Conservation (phyloP, 1,284 basidiomycete genomes). For the Moniliophthora roreri region DNA sequence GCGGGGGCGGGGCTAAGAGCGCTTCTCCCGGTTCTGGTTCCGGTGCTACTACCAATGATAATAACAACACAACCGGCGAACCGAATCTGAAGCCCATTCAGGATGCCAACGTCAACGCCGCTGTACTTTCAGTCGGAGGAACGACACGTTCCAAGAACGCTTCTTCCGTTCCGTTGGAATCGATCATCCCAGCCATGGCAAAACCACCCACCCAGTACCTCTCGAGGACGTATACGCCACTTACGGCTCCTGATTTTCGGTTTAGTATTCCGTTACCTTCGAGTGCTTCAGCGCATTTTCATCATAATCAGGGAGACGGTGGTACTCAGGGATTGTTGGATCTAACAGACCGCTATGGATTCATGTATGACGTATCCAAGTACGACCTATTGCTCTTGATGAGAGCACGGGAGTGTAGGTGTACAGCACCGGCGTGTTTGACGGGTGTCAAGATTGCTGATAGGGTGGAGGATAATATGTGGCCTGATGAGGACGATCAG, state of each 20-base stretch:
- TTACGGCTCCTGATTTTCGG: slow-evolving; percentile 67
- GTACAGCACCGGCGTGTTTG: slow-evolving; percentile 78
- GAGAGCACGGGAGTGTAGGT: slow-evolving; percentile 71
- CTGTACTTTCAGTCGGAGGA: slow-evolving; percentile 16
- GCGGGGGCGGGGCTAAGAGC: neutral
- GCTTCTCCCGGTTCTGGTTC: neutral
- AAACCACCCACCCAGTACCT: slow-evolving; percentile 87
- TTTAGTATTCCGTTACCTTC: slow-evolving; percentile 49
- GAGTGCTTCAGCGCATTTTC: slow-evolving; percentile 42
- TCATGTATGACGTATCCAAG: slow-evolving; percentile 85
- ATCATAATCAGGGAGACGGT: slow-evolving; percentile 44
- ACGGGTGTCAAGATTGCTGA: slow-evolving; percentile 88
- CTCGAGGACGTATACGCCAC: slow-evolving; percentile 67
- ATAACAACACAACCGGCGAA: neutral
- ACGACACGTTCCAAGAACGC: slow-evolving; percentile 40
- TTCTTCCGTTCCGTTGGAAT: slow-evolving; percentile 81
- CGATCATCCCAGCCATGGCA: slow-evolving; percentile 82
- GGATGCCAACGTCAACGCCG: slow-evolving; percentile 9
- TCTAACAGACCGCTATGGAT: slow-evolving; percentile 88
- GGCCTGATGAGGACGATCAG: slow-evolving; percentile 45
- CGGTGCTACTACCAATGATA: neutral
- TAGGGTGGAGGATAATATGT: slow-evolving; percentile 71
- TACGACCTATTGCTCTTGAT: slow-evolving; percentile 80
- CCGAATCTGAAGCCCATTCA: neutral
- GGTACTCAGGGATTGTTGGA: slow-evolving; percentile 56